These are phyloP conservation scores for Amanita subjunquillea DNA, from an alignment of 768 basidiomycete species.

Conservation along the genomic window DNA sequence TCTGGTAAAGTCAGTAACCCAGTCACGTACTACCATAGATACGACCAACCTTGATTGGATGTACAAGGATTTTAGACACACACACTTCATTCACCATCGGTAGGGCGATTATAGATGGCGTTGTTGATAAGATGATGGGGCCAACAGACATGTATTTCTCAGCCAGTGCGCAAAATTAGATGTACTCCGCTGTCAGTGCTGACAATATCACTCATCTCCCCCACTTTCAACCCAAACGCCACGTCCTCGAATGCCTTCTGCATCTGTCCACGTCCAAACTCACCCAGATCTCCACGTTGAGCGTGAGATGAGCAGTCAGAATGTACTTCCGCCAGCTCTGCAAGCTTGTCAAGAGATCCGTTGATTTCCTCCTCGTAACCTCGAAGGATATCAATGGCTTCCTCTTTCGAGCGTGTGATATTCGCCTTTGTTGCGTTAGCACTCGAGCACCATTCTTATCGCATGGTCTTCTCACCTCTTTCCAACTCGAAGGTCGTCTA, in stretches of 20 bases:
- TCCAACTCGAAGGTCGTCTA: conserved; percentile 75
- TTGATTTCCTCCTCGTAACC: conserved; percentile 55
- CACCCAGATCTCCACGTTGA: conserved; percentile 79
- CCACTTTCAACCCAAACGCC: conserved; percentile 59
- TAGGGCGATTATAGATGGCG: background rate
- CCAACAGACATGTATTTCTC: background rate
- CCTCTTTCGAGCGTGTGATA: conserved; percentile 81
- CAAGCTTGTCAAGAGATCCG: conserved; percentile 52
- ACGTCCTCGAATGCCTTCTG: conserved; percentile 96
- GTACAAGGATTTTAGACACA: conserved; percentile 50
- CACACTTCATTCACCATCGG: background rate
- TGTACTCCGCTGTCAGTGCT: conserved; percentile 94
- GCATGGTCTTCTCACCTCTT: conserved; percentile 46
- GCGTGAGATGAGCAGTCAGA: conserved; percentile 88
- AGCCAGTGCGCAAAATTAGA: conserved; percentile 74
- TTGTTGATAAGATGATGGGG: background rate
- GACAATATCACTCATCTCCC: conserved; percentile 73
- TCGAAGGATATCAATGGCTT: conserved; percentile 75
- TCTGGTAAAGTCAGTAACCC: conserved; percentile 28
- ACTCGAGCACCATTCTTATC: background rate
- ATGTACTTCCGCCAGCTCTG: conserved; percentile 59
- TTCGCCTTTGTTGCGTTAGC: conserved; percentile 33
- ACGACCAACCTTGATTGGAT: conserved; percentile 54
- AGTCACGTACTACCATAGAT: background rate
- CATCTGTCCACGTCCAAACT: conserved; percentile 84